Evolutionary conservation across 2,329 filamentous ascomycete genomes (phyloP), one percentile per base, ranked within the genome.

Genomic region (Aspergillus oerlinghausenensis): DNA sequence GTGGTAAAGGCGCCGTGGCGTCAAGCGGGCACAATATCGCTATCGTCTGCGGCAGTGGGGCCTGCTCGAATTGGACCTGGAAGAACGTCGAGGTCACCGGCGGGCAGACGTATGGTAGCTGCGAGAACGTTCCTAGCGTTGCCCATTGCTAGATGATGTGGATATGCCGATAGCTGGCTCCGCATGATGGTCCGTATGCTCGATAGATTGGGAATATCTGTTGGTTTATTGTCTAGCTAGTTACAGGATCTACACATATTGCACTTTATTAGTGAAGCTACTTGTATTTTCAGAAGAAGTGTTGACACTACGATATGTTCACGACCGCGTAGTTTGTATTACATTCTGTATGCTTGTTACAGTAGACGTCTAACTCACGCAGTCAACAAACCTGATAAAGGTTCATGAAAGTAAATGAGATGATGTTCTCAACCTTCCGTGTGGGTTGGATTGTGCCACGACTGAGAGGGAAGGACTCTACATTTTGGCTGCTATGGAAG

Each of bases 31-130:
- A 68, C 3, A 60, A 80, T 51, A 68, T 83, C 60, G 81, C 81
- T 63, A 80, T 85, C 55, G 76, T 84, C 17, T 85, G 83, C 62
- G 83, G 77, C 14, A 70, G 67, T 43, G 80, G 78, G 32, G 73
- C 75, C 54, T 83, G 81, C 70, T 75, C 72, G 4, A 48, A 65
- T 57, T 69, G 67, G 80, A 80, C 75, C 17, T 84, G 81, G 80
- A 73, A 67, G 14, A 74, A 70, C 49, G 77, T 81, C 58, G 67
- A 60, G 47, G 72, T 84, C 40, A 81, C 79, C 21, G 83, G 83
- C 42, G 83, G 83, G 51, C 75, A 79, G 65, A 76, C 64, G 10
- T 75, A 73, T 67, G 65, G 62, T 49, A 64, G 66, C 23, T 81
- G 79, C 62, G 47, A 67, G 61, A 76, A 77, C 59, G 65, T 77